Evolutionary conservation across 805 yeast species (phyloP).

Genomic region (Metschnikowia proteae): DNA sequence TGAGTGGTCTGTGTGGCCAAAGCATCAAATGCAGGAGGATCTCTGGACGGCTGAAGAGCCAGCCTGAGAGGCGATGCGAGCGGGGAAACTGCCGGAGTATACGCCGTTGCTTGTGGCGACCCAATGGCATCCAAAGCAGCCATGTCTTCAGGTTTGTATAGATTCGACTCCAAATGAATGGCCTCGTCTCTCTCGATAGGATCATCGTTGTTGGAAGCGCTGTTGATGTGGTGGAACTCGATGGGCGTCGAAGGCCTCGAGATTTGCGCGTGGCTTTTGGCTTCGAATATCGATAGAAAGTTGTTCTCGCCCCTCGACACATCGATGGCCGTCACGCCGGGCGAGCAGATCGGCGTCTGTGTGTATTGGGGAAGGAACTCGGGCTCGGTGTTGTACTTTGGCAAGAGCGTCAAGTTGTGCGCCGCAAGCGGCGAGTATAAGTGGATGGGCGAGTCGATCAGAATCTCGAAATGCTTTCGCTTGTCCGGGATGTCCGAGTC

Average conservation of each 20-base stretch:
- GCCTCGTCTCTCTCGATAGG: constrained; percentile 37
- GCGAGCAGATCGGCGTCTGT: constrained; percentile 50
- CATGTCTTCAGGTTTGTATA: constrained; percentile 52
- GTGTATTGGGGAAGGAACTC: constrained; percentile 25
- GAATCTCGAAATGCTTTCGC: constrained; percentile 88
- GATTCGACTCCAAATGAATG: constrained; percentile 41
- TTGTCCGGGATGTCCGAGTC: constrained; percentile 53
- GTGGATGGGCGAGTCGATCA: constrained; percentile 92
- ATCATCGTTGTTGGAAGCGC: constrained; percentile 24
- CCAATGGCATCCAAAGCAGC: constrained; percentile 21
- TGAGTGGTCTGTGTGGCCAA: constrained; percentile 5
- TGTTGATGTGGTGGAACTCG: constrained; percentile 28
- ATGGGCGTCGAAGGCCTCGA: constrained; percentile 8
- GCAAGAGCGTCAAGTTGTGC: constrained; percentile 73
- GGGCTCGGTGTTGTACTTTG: constrained; percentile 52
- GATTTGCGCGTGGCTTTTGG: constrained; percentile 3
- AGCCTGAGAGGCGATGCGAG: constrained; percentile 7
- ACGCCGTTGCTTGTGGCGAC: constrained; percentile 18
- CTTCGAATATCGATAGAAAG: background rate
- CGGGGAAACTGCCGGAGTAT: constrained; percentile 15
- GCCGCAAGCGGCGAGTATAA: constrained; percentile 72
- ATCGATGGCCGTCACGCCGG: constrained; percentile 50
- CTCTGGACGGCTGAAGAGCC: constrained; percentile 11
- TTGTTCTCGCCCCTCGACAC: constrained; percentile 8
- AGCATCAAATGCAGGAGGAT: constrained; percentile 17